Conservation (phyloP, 2,329 filamentous ascomycete species). For the Didymella lethalis region DNA sequence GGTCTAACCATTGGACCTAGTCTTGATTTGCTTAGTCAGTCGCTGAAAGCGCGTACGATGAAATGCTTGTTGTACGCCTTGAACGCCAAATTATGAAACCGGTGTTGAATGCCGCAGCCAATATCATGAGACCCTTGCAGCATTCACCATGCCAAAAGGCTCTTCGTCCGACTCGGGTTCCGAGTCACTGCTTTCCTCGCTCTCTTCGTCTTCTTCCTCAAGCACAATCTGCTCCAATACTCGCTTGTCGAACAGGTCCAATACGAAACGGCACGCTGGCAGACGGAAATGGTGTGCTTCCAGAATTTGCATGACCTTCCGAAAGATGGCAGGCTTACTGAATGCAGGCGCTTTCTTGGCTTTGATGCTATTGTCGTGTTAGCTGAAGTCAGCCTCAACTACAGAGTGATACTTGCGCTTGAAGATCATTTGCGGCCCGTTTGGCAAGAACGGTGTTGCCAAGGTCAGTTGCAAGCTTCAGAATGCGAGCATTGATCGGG, state of each 20-base stretch:
- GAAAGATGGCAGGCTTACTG: slow-evolving; percentile 78
- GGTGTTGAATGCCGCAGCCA: slow-evolving; percentile 4
- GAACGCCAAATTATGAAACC: slow-evolving; percentile 23
- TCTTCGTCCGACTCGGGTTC: slow-evolving; percentile 44
- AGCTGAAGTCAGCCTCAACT: slow-evolving; percentile 17
- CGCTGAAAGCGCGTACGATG: slow-evolving; percentile 32
- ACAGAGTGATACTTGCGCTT: slow-evolving; percentile 54
- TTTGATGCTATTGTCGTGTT: slow-evolving; percentile 67
- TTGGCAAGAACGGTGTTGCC: slow-evolving; percentile 94
- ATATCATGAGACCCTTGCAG: slow-evolving; percentile 26
- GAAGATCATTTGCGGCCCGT: slow-evolving; percentile 81
- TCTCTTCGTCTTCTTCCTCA: slow-evolving; percentile 66
- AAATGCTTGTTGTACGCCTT: slow-evolving; percentile 30
- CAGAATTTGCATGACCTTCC: slow-evolving; percentile 82
- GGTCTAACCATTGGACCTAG: slow-evolving; percentile 23
- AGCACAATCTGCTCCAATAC: slow-evolving; percentile 87
- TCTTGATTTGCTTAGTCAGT: slow-evolving; percentile 19
- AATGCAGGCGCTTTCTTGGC: slow-evolving; percentile 78
- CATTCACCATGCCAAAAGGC: slow-evolving; percentile 27
- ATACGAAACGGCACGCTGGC: slow-evolving; percentile 84
- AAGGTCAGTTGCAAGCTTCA: slow-evolving; percentile 85
- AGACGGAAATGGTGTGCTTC: slow-evolving; percentile 91
- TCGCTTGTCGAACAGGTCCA: slow-evolving; percentile 92
- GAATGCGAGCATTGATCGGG: slow-evolving; percentile 73
- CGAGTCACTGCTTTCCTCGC: slow-evolving; percentile 47